Evolutionary conservation across 371 early-diverging fungal genomes (phyloP).

Genomic region (Rhizopus microsporus): DNA sequence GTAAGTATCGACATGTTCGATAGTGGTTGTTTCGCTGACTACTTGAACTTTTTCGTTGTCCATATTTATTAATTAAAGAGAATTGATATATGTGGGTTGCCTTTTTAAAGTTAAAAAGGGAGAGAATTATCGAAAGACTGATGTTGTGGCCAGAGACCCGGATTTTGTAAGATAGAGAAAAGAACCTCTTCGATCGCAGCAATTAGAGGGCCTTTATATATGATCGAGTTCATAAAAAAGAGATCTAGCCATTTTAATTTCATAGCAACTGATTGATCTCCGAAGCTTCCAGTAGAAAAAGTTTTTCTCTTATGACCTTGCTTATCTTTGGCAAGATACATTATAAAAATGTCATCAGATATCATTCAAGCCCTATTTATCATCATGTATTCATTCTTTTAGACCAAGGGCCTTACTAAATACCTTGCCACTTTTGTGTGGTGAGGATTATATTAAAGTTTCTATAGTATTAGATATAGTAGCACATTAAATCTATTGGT

Average conservation of each 20-base stretch:
- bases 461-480: not conserved
- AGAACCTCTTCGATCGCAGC: not conserved
- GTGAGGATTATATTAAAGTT: not conserved
- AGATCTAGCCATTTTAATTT: not conserved
- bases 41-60: constrained; percentile 22
- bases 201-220: not conserved
- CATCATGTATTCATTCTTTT: not conserved
- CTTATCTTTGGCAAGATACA: too few relatives aligned
- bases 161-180: constrained; percentile 19
- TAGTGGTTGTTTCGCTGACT: constrained; percentile 18
- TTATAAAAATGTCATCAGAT: too few relatives aligned
- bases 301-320: too few relatives aligned
- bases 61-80: constrained; percentile 1
- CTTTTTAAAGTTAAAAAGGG: constrained; percentile 1
- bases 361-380: too few relatives aligned
- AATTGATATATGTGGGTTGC: not conserved
- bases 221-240: not conserved
- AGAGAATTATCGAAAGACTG: constrained; percentile 4
- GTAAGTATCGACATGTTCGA: constrained; percentile 27
- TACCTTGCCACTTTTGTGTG: not conserved
- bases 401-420: not conserved
- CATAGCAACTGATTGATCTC: not conserved
- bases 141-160: constrained; percentile 51
- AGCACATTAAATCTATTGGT: not conserved
- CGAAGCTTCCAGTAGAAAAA: not conserved